These are phyloP conservation scores for Mortierella hygrophila DNA, from an alignment of 192 early-diverging fungal genomes.

Conservation along the genomic window DNA sequence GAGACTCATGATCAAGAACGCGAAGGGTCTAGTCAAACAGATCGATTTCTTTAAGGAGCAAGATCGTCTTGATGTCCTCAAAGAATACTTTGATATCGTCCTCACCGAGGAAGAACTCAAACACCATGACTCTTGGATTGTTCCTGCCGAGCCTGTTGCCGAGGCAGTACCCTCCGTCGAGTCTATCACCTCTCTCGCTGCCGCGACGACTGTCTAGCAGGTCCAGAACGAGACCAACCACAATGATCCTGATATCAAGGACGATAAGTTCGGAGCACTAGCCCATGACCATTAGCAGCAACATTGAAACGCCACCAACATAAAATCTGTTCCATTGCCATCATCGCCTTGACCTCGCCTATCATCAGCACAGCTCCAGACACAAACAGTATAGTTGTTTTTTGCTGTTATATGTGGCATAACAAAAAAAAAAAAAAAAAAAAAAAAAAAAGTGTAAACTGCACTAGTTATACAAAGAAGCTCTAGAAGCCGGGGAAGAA, in stretches of 20 bases:
- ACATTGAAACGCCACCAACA: too few relatives aligned
- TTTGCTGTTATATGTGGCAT: background rate
- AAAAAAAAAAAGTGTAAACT: background rate
- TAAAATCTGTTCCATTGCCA: too few relatives aligned
- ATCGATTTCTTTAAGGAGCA: slow-evolving; percentile 29
- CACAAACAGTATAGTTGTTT: background rate
- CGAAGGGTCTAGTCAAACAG: background rate
- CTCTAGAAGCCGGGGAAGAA: slow-evolving; percentile 47
- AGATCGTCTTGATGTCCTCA: slow-evolving; percentile 22
- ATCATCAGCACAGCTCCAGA: too few relatives aligned
- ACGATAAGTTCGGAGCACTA: too few relatives aligned
- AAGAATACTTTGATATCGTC: slow-evolving; percentile 29
- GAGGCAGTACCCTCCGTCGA: background rate
- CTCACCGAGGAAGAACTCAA: slow-evolving; percentile 31
- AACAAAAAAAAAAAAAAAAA: background rate
- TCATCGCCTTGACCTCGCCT: too few relatives aligned
- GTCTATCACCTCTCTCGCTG: background rate
- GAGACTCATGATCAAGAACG: slow-evolving; percentile 6
- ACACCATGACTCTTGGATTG: slow-evolving; percentile 23
- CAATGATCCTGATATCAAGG: too few relatives aligned
- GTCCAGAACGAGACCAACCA: too few relatives aligned
- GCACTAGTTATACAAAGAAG: background rate
- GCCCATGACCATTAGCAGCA: too few relatives aligned
- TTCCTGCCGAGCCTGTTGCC: background rate
- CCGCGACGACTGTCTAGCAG: too few relatives aligned